Conservation (phyloP, 768 basidiomycete species). For the Rickenella mellea region DNA sequence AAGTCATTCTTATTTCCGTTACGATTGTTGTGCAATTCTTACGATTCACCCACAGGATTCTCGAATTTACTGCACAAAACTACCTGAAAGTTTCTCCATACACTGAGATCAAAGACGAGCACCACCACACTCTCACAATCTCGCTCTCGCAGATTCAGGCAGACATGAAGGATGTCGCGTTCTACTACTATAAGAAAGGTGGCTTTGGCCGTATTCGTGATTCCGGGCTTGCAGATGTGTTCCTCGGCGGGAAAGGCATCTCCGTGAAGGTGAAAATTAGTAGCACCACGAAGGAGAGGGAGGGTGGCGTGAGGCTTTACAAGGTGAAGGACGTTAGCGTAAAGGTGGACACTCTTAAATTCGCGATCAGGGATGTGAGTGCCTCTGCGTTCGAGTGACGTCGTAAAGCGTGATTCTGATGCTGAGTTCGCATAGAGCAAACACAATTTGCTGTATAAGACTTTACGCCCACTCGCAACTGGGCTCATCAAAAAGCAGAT, state of each 20-base stretch:
- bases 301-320: constrained; percentile 12
- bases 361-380: constrained; percentile 28
- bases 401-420: background rate
- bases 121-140: constrained; percentile 29
- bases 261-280: constrained; percentile 15
- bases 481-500: constrained; percentile 33
- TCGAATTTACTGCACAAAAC: constrained; percentile 24
- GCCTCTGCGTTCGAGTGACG: background rate
- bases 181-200: constrained; percentile 27
- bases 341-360: constrained; percentile 34
- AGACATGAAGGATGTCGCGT: constrained; percentile 35
- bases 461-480: constrained; percentile 26
- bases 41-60: background rate
- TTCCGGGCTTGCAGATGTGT: constrained; percentile 29
- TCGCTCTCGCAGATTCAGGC: constrained; percentile 32
- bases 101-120: constrained; percentile 21
- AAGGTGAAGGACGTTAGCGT: constrained; percentile 19
- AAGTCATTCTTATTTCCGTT: constrained; percentile 4
- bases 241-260: constrained; percentile 34
- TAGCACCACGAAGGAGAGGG: constrained; percentile 2
- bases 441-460: constrained; percentile 33
- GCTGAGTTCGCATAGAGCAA: constrained; percentile 13
- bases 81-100: constrained; percentile 32
- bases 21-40: background rate
- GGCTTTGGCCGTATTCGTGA: constrained; percentile 28